Evolutionary conservation across 371 early-diverging fungal species (phyloP).

Genomic region (Mucor ambiguus): DNA sequence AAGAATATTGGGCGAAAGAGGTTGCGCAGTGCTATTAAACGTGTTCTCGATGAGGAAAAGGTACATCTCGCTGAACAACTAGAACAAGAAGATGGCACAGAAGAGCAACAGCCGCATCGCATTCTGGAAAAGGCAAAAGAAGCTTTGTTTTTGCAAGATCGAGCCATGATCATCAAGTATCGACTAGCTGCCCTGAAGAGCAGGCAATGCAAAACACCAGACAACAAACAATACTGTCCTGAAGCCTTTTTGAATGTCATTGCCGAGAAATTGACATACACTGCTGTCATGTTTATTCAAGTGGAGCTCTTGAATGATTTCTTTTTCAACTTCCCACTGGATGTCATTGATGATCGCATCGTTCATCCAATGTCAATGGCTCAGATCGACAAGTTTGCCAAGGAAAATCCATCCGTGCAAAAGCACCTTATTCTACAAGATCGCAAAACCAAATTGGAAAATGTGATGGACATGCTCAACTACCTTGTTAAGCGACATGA

Average conservation of each 20-base stretch:
- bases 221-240: constrained; percentile 86
- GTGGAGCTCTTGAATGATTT: constrained; percentile 95
- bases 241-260: constrained; percentile 89
- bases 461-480: constrained; percentile 74
- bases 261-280: constrained; percentile 89
- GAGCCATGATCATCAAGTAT: constrained; percentile 73
- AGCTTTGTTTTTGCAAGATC: constrained; percentile 75
- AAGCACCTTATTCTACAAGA: constrained; percentile 86
- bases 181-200: constrained; percentile 80
- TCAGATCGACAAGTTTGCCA: constrained; percentile 82
- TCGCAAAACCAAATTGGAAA: constrained; percentile 79
- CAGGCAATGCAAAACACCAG: constrained; percentile 70
- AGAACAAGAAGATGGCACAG: not conserved
- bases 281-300: constrained; percentile 94
- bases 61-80: constrained; percentile 38
- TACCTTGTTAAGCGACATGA: constrained; percentile 63
- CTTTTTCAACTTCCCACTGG: constrained; percentile 94
- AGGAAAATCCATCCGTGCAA: constrained; percentile 83
- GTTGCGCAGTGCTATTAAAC: constrained; percentile 77
- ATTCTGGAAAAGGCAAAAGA: constrained; percentile 78
- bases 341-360: constrained; percentile 80
- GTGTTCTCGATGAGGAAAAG: constrained; percentile 56
- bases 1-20: constrained; percentile 74
- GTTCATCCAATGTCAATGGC: constrained; percentile 68
- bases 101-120: constrained; percentile 42